These are phyloP conservation scores for Scedosporium dehoogii DNA, from an alignment of 2,329 filamentous ascomycete genomes.

Conservation along the genomic window DNA sequence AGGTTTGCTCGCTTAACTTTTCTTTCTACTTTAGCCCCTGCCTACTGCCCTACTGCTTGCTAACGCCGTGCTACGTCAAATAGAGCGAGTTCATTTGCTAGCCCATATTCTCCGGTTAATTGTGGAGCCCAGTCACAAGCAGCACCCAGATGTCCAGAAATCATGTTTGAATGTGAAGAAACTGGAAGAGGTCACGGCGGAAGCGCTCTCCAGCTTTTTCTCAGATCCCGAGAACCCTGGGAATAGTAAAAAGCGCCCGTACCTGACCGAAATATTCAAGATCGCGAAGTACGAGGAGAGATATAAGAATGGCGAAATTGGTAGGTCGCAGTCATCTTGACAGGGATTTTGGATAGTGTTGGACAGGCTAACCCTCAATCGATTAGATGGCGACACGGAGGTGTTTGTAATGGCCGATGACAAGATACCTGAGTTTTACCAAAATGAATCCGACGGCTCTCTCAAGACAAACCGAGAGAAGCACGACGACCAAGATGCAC, in stretches of 20 bases:
- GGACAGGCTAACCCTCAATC: slow-evolving; percentile 9
- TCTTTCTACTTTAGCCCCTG: background rate
- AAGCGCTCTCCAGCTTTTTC: slow-evolving; percentile 49
- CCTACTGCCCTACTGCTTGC: background rate
- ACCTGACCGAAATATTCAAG: slow-evolving; percentile 51
- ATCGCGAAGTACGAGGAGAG: slow-evolving; percentile 48
- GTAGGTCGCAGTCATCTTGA: slow-evolving; percentile 24
- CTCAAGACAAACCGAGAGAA: slow-evolving; percentile 34
- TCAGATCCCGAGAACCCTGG: slow-evolving; percentile 41
- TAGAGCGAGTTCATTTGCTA: slow-evolving; percentile 50
- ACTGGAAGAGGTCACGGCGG: slow-evolving; percentile 47
- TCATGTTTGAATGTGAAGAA: slow-evolving; percentile 42
- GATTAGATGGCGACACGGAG: slow-evolving; percentile 33
- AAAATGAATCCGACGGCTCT: slow-evolving; percentile 33
- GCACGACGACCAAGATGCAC: slow-evolving; percentile 25
- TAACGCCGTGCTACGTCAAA: slow-evolving; percentile 6
- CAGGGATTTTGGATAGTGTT: background rate
- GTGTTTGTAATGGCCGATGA: slow-evolving; percentile 44
- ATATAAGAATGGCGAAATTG: slow-evolving; percentile 45
- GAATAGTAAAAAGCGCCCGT: slow-evolving; percentile 45
- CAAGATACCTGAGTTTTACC: slow-evolving; percentile 37
- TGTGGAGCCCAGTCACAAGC: slow-evolving; percentile 36
- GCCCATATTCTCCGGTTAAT: slow-evolving; percentile 52
- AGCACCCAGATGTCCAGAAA: slow-evolving; percentile 43
- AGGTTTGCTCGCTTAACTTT: slow-evolving; percentile 31